Evolutionary conservation across 176 grass and related monocot genomes (phyloP), one percentile per base, ranked within the genome.

Genomic region (Melocanna baccifera): DNA sequence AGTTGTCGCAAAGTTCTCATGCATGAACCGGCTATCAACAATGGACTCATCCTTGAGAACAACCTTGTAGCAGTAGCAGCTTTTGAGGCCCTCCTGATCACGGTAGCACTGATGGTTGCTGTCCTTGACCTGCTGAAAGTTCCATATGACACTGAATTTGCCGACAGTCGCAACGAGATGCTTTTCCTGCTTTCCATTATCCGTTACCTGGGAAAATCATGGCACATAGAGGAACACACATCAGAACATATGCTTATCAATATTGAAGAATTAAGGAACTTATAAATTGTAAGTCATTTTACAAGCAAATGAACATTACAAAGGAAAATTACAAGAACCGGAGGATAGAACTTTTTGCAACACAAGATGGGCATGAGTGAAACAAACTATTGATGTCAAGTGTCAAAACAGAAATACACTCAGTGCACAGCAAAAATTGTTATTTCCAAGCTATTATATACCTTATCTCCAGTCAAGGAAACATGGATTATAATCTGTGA

Each of bases 21-120:
- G 93, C 93, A 98, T 98, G 76, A 98, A 96, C 18, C 93, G 83
- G 81, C 93, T 99, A 64, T 99, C 96, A 0, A 96, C 89, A 3
- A 98, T 98, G 2, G 93, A 98, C 75, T 98, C 91, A 5, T 94
- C 89, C 61, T 92, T 96, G 5, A 90, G 89, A 36, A 99, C 89
- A 13, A 99, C 90, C 68, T 95, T 96, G 86, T 99, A 99, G 41
- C 96, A 98, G 81, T 96, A 98, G 77, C 96, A 98, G 16, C 91
- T 98, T 81, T 98, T 98, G n/a, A 98, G 87, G 6, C 96, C 96
- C 62, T 98, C 83, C 51, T 95, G 96, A 75, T 95, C 91, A 4
- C 58, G 74, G 57, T 98, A 98, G 73, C 96, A 98, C 12, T 92
- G 87, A 11, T 98, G 93, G 20, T 92, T 89, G 80, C 91, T 89